phyloP scores from a whole-genome alignment of 2,329 filamentous ascomycete genomes.

The Alternaria burnsii region DNA sequence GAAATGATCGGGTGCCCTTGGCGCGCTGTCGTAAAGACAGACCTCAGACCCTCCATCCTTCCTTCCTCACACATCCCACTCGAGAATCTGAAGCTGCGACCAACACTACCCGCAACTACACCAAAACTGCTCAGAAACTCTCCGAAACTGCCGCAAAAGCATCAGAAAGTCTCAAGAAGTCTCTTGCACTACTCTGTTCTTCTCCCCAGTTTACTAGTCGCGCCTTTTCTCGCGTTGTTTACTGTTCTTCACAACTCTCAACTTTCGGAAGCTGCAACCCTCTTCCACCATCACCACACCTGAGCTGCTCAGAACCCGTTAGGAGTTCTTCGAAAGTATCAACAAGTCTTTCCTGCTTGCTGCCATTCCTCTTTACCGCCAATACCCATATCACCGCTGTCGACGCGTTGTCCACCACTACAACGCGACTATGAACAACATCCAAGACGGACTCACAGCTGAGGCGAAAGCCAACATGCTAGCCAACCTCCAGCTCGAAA shows the following conservation, averaged over 20 bases:
- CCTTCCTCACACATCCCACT: conserved; percentile 24
- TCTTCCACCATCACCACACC: conserved; percentile 5
- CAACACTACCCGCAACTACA: conserved; percentile 15
- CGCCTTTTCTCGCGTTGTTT: conserved; percentile 35
- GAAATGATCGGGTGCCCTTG: conserved; percentile 3
- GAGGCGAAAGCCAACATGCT: conserved; percentile 47
- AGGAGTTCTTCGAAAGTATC: background rate
- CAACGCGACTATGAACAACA: conserved; percentile 28
- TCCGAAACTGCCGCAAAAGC: conserved; percentile 4
- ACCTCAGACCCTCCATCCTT: conserved; percentile 19
- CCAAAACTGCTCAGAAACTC: conserved; percentile 10
- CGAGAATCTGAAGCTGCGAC: conserved; percentile 25
- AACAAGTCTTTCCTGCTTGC: background rate
- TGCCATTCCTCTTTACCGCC: background rate
- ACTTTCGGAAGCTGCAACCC: conserved; percentile 1
- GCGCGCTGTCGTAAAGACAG: conserved; percentile 6
- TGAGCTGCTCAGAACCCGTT: background rate
- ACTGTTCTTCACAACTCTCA: conserved; percentile 15
- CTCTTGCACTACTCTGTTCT: background rate
- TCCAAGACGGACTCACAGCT: conserved; percentile 32
- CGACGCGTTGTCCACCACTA: conserved; percentile 30
- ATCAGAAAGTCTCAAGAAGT: background rate
- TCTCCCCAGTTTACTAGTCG: background rate
- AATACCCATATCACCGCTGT: conserved; percentile 5
- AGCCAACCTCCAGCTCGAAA: conserved; percentile 54